Evolutionary conservation across 78 protist species (phyloP).

Genomic region (Guillardia theta): DNA sequence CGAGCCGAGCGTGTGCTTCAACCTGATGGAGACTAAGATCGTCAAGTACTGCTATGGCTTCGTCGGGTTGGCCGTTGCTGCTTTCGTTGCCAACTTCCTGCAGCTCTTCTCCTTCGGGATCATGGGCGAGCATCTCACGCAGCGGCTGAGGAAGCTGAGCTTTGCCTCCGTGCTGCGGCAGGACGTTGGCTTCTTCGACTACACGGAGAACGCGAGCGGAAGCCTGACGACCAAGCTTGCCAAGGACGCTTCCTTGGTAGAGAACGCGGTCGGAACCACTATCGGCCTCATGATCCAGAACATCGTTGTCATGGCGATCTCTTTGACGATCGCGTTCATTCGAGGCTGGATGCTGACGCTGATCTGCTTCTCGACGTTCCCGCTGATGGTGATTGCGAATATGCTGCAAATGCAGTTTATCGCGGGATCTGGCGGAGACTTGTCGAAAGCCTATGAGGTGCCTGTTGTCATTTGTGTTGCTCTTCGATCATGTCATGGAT

Average conservation of each 20-base stretch:
- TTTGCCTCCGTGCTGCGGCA: neutral
- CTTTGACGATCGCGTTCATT: neutral
- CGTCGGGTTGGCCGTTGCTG: neutral
- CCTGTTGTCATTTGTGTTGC: no score
- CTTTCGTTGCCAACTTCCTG: neutral
- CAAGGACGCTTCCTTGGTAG: neutral
- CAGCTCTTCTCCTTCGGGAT: neutral
- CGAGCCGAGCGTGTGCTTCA: neutral
- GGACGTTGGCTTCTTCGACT: slow-evolving; percentile 10
- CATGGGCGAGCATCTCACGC: slow-evolving; percentile 7
- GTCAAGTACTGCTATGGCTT: neutral
- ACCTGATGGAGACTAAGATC: neutral
- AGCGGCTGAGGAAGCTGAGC: neutral
- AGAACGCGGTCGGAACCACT: neutral
- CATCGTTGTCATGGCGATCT: neutral
- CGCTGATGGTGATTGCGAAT: neutral
- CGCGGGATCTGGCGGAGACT: neutral
- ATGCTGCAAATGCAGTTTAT: neutral
- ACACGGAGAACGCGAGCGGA: neutral
- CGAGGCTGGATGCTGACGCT: slow-evolving; percentile 29
- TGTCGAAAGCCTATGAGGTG: no score
- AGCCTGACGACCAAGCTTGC: neutral
- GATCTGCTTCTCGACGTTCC: neutral
- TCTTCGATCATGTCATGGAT: no score
- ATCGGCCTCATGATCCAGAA: slow-evolving; percentile 5